Evolutionary conservation across 2,329 filamentous ascomycete species (phyloP), one percentile per base, ranked within the genome.

Genomic region (Fusarium caatingaense): DNA sequence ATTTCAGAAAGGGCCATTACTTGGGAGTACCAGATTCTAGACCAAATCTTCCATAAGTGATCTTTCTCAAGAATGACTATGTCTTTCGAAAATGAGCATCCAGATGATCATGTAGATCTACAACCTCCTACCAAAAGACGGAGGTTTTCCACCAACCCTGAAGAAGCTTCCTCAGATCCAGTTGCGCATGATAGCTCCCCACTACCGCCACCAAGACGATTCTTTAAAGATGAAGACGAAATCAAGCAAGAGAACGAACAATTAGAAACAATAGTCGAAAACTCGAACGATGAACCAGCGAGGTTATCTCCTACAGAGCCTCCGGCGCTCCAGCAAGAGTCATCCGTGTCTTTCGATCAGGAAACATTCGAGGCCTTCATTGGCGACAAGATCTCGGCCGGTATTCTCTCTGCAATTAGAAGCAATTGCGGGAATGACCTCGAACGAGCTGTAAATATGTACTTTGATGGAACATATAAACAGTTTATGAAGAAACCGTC

Each of bases 401-500:
- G 87, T 25, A 78, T 83, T 1, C 73, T 91, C 50, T 78, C 79
- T 9, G 76, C 83, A 6, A 83, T 92, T 21, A 82, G 82, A n/a
- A 79, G 84, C 11, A 82, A 83, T 45, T 90, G 88, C 56, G 85
- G 85, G 25, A 81, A 86, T 56, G 83, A 89, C 65, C 82, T 91
- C 18, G 87, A 91, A 73, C 83, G 84, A 64, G 89, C 89, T 9
- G 86, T 91, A 60, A 91, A 91, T 63, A 91, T 91, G 86, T 92
- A 90, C 74, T 87, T 91, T 66, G 90, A 92, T 66, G 89, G 89
- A 21, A 91, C 89, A 7, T 91, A 89, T 85, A 89, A 87, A 74
- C 84, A 80, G 12, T 77, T 81, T 41, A 79, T 81, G 63, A 79
- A 79, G 47, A 78, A 76, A n/a, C 56, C 72, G 13, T 56, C 50